phyloP scores from a whole-genome alignment of 441 rosid genomes.

The Raphanus hybrid region DNA sequence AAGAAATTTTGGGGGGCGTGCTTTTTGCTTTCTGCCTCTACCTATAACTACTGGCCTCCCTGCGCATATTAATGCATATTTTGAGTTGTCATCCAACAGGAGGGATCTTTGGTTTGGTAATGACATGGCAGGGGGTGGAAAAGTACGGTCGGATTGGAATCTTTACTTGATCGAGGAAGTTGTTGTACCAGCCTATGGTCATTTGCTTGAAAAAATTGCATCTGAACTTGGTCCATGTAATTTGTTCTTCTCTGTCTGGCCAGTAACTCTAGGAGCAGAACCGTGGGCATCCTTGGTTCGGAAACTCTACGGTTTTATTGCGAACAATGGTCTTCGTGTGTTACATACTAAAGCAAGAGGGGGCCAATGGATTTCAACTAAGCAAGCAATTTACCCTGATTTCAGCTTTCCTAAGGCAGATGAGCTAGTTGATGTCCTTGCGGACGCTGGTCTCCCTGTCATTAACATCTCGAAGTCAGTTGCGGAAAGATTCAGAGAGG shows the following conservation, averaged over 20 bases:
- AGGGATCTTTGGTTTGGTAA: slow-evolving; percentile 99
- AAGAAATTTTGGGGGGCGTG: slow-evolving; percentile 87
- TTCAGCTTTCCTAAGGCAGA: slow-evolving; percentile 67
- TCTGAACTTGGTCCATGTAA: slow-evolving; percentile 85
- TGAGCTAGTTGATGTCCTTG: slow-evolving; percentile 82
- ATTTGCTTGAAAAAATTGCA: slow-evolving; percentile 92
- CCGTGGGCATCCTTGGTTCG: slow-evolving; percentile 97
- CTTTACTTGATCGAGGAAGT: slow-evolving; percentile 84
- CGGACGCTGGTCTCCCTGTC: slow-evolving; percentile 91
- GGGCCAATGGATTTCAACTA: slow-evolving; percentile 95
- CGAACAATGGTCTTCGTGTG: slow-evolving; percentile 77
- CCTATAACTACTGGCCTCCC: slow-evolving; percentile 96
- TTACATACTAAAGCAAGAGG: slow-evolving; percentile 91
- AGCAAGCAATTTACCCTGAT: slow-evolving; percentile 95
- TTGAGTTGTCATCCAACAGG: slow-evolving; percentile 96
- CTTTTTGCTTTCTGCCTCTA: slow-evolving; percentile 95
- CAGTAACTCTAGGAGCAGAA: slow-evolving; percentile 69
- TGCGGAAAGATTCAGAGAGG: slow-evolving; percentile 78
- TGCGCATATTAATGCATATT: slow-evolving; percentile 92
- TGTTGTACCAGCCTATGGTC: slow-evolving; percentile 93
- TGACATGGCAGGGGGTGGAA: slow-evolving; percentile 99
- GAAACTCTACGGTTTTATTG: slow-evolving; percentile 73
- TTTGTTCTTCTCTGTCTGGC: slow-evolving; percentile 90
- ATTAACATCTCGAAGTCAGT: slow-evolving; percentile 66
- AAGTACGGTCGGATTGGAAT: slow-evolving; percentile 97